phyloP scores from a whole-genome alignment of 108 stramenopile species.

The Skeletonema costatum region DNA sequence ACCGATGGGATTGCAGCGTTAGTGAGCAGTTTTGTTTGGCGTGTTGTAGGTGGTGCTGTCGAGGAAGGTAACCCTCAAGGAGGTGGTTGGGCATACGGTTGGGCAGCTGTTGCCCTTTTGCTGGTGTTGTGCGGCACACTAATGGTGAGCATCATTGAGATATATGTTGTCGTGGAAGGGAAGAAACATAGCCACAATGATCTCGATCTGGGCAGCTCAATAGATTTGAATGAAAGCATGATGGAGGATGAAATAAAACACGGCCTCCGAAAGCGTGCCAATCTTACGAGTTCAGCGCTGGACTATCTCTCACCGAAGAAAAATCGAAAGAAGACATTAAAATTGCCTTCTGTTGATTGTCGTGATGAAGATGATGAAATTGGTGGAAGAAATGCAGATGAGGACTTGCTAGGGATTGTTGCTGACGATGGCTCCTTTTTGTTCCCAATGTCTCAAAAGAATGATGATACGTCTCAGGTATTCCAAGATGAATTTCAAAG shows the following conservation, averaged over 20 bases:
- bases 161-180: constrained; percentile 65
- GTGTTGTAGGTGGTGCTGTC: constrained; percentile 68
- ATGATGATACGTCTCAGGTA: background rate
- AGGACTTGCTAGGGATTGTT: constrained; percentile 40
- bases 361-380: constrained; percentile 14
- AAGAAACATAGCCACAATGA: constrained; percentile 23
- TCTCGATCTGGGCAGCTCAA: constrained; percentile 9
- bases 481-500: background rate
- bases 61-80: constrained; percentile 68
- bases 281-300: constrained; percentile 32
- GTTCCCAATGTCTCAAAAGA: constrained; percentile 4
- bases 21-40: constrained; percentile 70
- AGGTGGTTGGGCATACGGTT: constrained; percentile 84
- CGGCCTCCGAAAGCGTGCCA: constrained; percentile 4
- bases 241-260: constrained; percentile 36
- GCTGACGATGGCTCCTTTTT: constrained; percentile 47
- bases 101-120: constrained; percentile 81
- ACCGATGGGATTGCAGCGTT: constrained; percentile 81
- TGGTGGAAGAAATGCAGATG: constrained; percentile 3
- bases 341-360: constrained; percentile 18
- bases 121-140: constrained; percentile 71
- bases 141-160: constrained; percentile 84
- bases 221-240: constrained; percentile 43
- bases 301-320: constrained; percentile 35
- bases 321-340: background rate